Evolutionary conservation across 2,329 filamentous ascomycete genomes (phyloP).

Genomic region (Myotisia sp.): DNA sequence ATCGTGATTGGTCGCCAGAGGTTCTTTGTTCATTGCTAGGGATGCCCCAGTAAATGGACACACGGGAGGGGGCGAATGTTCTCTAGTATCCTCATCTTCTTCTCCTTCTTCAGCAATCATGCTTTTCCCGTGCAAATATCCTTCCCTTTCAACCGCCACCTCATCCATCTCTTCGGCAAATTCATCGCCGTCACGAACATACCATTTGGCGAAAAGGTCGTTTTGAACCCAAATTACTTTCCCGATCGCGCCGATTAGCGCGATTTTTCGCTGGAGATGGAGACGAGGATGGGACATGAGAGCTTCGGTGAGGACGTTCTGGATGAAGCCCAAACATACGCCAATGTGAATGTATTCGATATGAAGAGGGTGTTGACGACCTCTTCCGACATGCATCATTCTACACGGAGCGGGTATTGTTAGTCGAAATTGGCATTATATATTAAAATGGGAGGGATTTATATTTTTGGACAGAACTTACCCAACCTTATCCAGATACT

Average conservation of each 20-base stretch:
- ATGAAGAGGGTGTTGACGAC: slow-evolving; percentile 56
- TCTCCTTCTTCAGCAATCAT: slow-evolving; percentile 26
- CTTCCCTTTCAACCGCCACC: slow-evolving; percentile 45
- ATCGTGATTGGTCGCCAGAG: not conserved
- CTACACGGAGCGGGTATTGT: too few species aligned
- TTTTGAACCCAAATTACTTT: slow-evolving; percentile 86
- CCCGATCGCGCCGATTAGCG: slow-evolving; percentile 57
- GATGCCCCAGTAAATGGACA: slow-evolving; percentile 8
- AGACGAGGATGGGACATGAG: slow-evolving; percentile 58
- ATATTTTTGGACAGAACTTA: too few species aligned
- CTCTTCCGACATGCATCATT: slow-evolving; percentile 70
- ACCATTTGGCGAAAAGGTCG: slow-evolving; percentile 73
- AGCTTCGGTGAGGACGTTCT: slow-evolving; percentile 63
- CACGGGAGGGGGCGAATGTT: not conserved
- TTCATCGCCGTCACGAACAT: slow-evolving; percentile 55
- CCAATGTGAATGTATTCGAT: slow-evolving; percentile 72
- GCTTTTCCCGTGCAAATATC: slow-evolving; percentile 50
- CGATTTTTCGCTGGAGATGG: slow-evolving; percentile 53
- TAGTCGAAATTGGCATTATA: too few species aligned
- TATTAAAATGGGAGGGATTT: too few species aligned
- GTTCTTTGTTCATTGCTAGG: not conserved
- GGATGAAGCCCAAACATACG: slow-evolving; percentile 56
- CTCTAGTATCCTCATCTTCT: not conserved
- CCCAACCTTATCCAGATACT: slow-evolving; percentile 73
- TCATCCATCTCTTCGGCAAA: slow-evolving; percentile 32